phyloP scores from a whole-genome alignment of 495 filamentous ascomycete species.

The Eremomyces bilateralis region DNA sequence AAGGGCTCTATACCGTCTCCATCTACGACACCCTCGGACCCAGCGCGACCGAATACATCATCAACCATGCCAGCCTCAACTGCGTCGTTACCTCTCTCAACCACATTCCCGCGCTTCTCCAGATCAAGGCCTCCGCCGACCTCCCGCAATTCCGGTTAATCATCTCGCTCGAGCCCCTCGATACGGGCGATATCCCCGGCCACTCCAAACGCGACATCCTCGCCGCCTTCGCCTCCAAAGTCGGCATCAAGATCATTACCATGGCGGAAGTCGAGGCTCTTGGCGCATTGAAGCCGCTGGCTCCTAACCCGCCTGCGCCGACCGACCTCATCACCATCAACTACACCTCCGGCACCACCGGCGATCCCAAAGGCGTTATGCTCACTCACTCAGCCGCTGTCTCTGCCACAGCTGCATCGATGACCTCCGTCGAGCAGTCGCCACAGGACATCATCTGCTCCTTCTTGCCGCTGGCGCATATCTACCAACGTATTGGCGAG shows the following conservation, averaged over 20 bases:
- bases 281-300: conserved; percentile 36
- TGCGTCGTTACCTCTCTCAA: conserved; percentile 62
- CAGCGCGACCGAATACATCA: conserved; percentile 80
- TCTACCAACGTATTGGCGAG: conserved; percentile 70
- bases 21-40: conserved; percentile 92
- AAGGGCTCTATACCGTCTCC: conserved; percentile 74
- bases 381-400: conserved; percentile 67
- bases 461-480: conserved; percentile 88
- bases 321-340: conserved; percentile 83
- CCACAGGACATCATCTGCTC: conserved; percentile 45
- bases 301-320: conserved; percentile 44
- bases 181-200: conserved; percentile 55
- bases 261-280: conserved; percentile 60
- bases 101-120: conserved; percentile 68
- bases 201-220: conserved; percentile 60
- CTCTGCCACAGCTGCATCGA: conserved; percentile 39
- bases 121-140: conserved; percentile 50
- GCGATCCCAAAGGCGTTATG: conserved; percentile 80
- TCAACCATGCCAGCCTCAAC: conserved; percentile 61
- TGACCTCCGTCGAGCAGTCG: conserved; percentile 27
- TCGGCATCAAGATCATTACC: conserved; percentile 55
- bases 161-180: conserved; percentile 69
- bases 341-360: conserved; percentile 93
- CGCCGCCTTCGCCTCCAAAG: conserved; percentile 44
- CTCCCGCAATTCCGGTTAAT: conserved; percentile 72